Base-by-base conservation (phyloP, 805 yeast species). In the Pichia sporocuriosa region DNA sequence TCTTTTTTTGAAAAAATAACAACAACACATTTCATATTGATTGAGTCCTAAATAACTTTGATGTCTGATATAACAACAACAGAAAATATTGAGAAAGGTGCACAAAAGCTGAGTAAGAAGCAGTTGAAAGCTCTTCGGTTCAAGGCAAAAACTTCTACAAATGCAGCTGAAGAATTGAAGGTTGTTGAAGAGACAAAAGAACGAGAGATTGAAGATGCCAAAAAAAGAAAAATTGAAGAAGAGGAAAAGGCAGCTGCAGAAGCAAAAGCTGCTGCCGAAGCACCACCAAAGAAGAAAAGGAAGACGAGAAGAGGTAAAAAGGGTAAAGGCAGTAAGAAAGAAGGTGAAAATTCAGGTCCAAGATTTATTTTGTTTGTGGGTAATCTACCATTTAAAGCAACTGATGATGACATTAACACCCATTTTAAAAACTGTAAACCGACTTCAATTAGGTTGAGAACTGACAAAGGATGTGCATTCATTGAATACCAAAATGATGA, bases 401-500 rank as follows among this genome's bases (percentile, higher is more conserved):
- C 80, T 3, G 75, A 74, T 40, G 72, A 75, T 2, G 84, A 83
- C 41, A 59, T 93, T 24, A 63, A 67, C 41, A 66, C 70, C 16
- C 96, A 89, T 61, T 87, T 93, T 67, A 76, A 80, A 51, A 75
- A 77, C 28, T 67, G 81, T 33, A 68, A 74, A 15, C 97, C 97
- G 3, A 83, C 81, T 56, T 69, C 74, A 46, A 69, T 93, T 39
- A 78, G 98, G 58, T 65, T 86, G 34, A 76, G 98, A 59, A 67
- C 67, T 13, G 95, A 84, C 37, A 87, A 86, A 63, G 96, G 96
- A 12, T 88, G 89, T 56, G 96, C 96, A 10, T 89, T 89, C 56
- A 59, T 89, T 47, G 98, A 93, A 60, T 93, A 88, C 54, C 80
- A 66, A 46, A 40, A 38, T 17, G 42, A 37, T 8, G 51, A 47